These are phyloP conservation scores for Schwanniomyces pseudopolymorphus DNA, from an alignment of 805 yeast genomes.

Conservation along the genomic window DNA sequence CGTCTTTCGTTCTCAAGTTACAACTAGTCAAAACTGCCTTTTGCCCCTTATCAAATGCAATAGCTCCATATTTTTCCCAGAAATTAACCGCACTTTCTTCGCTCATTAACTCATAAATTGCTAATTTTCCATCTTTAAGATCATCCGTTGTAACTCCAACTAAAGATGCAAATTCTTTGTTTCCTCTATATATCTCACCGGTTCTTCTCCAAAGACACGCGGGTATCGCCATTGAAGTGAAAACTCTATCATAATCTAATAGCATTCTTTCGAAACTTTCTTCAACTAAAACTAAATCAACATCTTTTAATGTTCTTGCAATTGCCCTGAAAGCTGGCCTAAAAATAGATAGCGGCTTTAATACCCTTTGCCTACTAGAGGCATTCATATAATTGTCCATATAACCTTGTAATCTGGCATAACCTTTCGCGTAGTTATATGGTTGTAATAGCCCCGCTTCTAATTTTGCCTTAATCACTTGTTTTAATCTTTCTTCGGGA, in stretches of 20 bases:
- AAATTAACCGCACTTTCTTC: conserved; percentile 95
- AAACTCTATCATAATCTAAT: conserved; percentile 89
- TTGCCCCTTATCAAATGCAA: conserved; percentile 93
- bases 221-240: conserved; percentile 96
- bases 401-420: conserved; percentile 82
- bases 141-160: conserved; percentile 91
- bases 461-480: conserved; percentile 89
- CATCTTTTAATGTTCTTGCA: conserved; percentile 85
- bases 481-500: conserved; percentile 89
- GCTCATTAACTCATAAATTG: conserved; percentile 90
- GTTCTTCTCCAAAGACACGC: conserved; percentile 97
- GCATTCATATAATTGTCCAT: conserved; percentile 92
- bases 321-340: conserved; percentile 93
- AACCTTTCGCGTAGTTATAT: conserved; percentile 90
- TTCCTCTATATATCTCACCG: conserved; percentile 93
- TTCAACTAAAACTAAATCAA: conserved; percentile 87
- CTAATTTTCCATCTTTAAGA: conserved; percentile 84
- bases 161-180: conserved; percentile 91
- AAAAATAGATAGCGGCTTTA: conserved; percentile 81
- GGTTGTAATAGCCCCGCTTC: conserved; percentile 93
- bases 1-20: conserved; percentile 79
- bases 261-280: conserved; percentile 93
- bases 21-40: conserved; percentile 94
- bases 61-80: conserved; percentile 97
- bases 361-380: conserved; percentile 77